phyloP scores from a whole-genome alignment of 495 filamentous ascomycete genomes.

The Xylaria intraflava region DNA sequence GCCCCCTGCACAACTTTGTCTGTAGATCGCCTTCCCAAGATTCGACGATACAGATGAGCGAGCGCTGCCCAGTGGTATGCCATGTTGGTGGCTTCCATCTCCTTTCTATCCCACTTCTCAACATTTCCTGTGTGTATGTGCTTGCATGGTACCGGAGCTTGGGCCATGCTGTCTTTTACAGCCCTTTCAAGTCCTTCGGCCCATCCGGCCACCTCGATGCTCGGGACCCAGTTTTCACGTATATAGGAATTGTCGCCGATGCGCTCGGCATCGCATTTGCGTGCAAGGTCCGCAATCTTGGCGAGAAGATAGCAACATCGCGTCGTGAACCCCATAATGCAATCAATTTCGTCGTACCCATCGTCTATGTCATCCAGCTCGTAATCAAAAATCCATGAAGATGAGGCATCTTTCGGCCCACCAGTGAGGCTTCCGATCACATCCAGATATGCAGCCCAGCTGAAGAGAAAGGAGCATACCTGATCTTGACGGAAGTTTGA shows the following conservation, averaged over 20 bases:
- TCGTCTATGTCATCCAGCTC: constrained; percentile 47
- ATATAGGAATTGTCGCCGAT: constrained; percentile 35
- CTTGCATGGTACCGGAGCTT: constrained; percentile 36
- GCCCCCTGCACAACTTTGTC: constrained; percentile 56
- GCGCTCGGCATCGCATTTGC: constrained; percentile 59
- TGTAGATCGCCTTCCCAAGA: constrained; percentile 52
- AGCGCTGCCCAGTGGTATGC: constrained; percentile 77
- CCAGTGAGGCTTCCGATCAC: constrained; percentile 72
- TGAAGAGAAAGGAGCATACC: constrained; percentile 70
- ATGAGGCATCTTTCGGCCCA: constrained; percentile 27
- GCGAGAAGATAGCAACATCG: constrained; percentile 65
- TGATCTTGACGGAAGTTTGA: constrained; percentile 50
- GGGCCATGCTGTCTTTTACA: constrained; percentile 41
- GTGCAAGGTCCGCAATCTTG: constrained; percentile 65
- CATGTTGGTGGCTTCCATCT: constrained; percentile 72
- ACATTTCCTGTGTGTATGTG: constrained; percentile 43
- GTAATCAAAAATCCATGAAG: constrained; percentile 39
- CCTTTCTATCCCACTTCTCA: constrained; percentile 48
- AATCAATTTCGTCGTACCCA: constrained; percentile 62
- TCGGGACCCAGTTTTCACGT: constrained; percentile 52
- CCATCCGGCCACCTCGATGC: constrained; percentile 42
- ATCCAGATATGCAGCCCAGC: constrained; percentile 85
- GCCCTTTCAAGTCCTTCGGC: constrained; percentile 52
- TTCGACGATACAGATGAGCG: constrained; percentile 68
- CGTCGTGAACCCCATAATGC: constrained; percentile 71